These are phyloP conservation scores for Dipodascus albidus DNA, from an alignment of 805 yeast species.

Conservation along the genomic window DNA sequence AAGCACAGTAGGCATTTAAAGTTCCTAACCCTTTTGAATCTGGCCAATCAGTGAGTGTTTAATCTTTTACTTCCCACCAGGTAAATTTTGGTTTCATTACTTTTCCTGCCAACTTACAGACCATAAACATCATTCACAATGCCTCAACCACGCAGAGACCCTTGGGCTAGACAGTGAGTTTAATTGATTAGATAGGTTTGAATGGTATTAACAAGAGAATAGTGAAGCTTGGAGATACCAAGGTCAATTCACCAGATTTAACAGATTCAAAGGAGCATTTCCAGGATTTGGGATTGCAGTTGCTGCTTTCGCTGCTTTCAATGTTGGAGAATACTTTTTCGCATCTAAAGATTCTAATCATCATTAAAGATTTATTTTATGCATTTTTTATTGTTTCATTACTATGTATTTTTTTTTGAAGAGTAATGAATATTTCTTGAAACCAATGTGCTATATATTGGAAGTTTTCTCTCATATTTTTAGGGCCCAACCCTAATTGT, in stretches of 20 bases:
- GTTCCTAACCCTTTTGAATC: neutral
- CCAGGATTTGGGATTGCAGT: constrained; percentile 77
- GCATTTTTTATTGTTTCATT: neutral
- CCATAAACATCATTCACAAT: constrained; percentile 1
- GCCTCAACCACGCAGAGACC: constrained; percentile 28
- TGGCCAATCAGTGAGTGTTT: neutral
- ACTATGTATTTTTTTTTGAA: neutral
- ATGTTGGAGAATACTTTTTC: constrained; percentile 40
- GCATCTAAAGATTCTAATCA: constrained; percentile 8
- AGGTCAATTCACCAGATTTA: constrained; percentile 63
- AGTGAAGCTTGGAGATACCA: constrained; percentile 90
- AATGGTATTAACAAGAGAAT: neutral
- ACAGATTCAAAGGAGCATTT: constrained; percentile 58
- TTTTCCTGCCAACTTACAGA: neutral
- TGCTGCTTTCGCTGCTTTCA: constrained; percentile 59
- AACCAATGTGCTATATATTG: too few relatives aligned
- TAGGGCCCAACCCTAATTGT: neutral
- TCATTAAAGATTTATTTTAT: neutral
- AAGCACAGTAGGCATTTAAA: too few relatives aligned
- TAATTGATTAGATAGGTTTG: neutral
- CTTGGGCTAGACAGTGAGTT: constrained; percentile 39
- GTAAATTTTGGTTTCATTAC: neutral
- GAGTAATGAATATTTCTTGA: neutral
- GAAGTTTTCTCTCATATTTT: neutral
- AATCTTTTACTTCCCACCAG: neutral